Conservation (phyloP, 441 rosid genomes). For the Populus hybrid region DNA sequence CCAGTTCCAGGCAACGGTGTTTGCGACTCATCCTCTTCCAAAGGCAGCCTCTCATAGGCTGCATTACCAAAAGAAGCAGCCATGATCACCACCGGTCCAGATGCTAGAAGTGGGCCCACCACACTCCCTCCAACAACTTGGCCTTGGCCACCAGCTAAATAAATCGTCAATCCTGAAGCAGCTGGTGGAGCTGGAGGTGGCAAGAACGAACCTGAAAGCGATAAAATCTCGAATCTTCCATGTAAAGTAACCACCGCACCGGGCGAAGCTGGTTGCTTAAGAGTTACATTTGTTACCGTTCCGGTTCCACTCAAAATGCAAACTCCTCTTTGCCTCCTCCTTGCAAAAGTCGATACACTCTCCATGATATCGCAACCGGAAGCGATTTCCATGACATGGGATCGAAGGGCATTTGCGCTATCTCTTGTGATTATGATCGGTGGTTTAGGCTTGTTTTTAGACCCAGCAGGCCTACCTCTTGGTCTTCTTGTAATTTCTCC, state of each 20-base stretch:
- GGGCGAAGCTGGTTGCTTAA: conserved; percentile 69
- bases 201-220: conserved; percentile 74
- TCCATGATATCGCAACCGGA: conserved; percentile 70
- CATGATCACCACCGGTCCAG: conserved; percentile 76
- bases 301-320: conserved; percentile 83
- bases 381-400: conserved; percentile 62
- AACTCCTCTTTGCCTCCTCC: conserved; percentile 71
- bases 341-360: conserved; percentile 61
- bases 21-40: conserved; percentile 71
- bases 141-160: conserved; percentile 86
- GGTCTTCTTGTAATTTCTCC: conserved; percentile 63
- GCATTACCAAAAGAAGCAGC: conserved; percentile 91
- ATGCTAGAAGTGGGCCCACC: conserved; percentile 66
- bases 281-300: conserved; percentile 68
- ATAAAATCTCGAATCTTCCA: conserved; percentile 82
- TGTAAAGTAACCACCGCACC: conserved; percentile 75
- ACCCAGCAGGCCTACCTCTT: conserved; percentile 81
- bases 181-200: conserved; percentile 94
- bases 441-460: conserved; percentile 42
- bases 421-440: conserved; percentile 81
- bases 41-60: conserved; percentile 76
- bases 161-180: conserved; percentile 65
- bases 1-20: conserved; percentile 25
- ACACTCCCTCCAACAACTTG: conserved; percentile 77
- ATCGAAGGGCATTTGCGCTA: conserved; percentile 44